Conservation (phyloP, 192 early-diverging fungal genomes). For the Allomyces arbusculus region DNA sequence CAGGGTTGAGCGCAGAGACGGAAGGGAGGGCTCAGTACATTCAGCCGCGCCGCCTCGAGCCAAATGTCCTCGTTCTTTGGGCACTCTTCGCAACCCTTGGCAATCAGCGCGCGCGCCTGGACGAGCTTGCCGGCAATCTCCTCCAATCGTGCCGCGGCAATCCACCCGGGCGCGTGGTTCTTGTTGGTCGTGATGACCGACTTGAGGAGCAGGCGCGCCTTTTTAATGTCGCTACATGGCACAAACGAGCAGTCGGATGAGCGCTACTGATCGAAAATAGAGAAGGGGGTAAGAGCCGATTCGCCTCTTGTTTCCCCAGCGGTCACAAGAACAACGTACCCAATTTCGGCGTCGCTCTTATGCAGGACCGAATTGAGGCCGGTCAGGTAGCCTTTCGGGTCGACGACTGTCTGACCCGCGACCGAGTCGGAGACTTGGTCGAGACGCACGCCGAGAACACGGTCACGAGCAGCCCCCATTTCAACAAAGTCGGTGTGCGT, state of each 20-base stretch:
- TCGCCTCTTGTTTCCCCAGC: too few relatives aligned
- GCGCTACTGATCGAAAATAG: too few relatives aligned
- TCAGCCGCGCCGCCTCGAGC: slow-evolving; percentile 85
- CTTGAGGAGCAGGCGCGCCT: slow-evolving; percentile 65
- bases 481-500: slow-evolving; percentile 73
- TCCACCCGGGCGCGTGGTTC: slow-evolving; percentile 94
- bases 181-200: slow-evolving; percentile 88
- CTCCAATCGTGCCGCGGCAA: slow-evolving; percentile 89
- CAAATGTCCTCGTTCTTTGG: slow-evolving; percentile 88
- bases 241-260: too few relatives aligned
- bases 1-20: neutral
- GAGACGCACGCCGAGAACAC: slow-evolving; percentile 73
- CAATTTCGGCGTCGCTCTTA: slow-evolving; percentile 60
- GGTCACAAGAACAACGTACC: slow-evolving; percentile 1
- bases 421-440: slow-evolving; percentile 81
- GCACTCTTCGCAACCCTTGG: slow-evolving; percentile 85
- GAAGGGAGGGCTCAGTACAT: too few relatives aligned
- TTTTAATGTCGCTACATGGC: slow-evolving; percentile 51
- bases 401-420: slow-evolving; percentile 69
- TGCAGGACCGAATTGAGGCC: slow-evolving; percentile 65
- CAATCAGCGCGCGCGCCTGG: slow-evolving; percentile 67
- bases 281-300: too few relatives aligned
- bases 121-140: slow-evolving; percentile 68
- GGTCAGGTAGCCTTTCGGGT: slow-evolving; percentile 90
- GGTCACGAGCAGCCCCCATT: slow-evolving; percentile 80